A percentile compares a stretch with the other conserved stretches of the same genome.
These are phyloP conservation scores for Akanthomyces dipterigenus DNA, from an alignment of 2,329 filamentous ascomycete genomes.

Conservation along the genomic window DNA sequence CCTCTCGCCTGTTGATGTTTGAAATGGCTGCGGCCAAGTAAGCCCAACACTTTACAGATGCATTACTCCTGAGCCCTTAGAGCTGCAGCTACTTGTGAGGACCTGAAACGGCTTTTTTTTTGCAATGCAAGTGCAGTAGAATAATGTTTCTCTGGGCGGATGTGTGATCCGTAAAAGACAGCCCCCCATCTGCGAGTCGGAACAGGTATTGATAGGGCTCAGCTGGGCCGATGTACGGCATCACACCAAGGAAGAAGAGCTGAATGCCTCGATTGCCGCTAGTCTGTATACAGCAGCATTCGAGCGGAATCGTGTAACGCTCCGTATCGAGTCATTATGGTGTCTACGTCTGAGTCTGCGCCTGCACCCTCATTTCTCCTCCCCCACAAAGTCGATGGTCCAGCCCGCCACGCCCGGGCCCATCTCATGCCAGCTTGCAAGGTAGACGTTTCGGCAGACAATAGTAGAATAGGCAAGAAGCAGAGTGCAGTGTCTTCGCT, in stretches of 20 bases:
- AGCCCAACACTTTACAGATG: neutral
- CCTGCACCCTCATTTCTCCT: neutral
- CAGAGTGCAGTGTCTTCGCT: neutral
- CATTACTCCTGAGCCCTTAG: neutral
- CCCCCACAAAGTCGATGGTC: neutral
- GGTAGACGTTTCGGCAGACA: neutral
- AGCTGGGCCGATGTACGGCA: neutral
- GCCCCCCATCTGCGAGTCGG: too few species aligned
- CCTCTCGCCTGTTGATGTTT: neutral
- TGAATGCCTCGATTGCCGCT: neutral
- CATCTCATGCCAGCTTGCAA: neutral
- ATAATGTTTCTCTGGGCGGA: neutral
- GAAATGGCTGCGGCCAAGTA: neutral
- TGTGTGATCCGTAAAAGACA: too few species aligned
- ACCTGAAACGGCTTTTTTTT: neutral
- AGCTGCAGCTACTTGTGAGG: neutral
- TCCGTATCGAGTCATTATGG: neutral
- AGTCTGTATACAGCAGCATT: neutral
- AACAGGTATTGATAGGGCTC: neutral
- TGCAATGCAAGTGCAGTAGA: neutral
- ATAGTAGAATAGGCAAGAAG: neutral
- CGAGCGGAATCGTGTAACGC: neutral
- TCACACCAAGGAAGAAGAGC: neutral
- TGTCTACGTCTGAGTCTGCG: too few species aligned
- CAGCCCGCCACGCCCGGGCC: neutral